Evolutionary conservation across 2,329 filamentous ascomycete species (phyloP).

Genomic region (Curvularia sp.): DNA sequence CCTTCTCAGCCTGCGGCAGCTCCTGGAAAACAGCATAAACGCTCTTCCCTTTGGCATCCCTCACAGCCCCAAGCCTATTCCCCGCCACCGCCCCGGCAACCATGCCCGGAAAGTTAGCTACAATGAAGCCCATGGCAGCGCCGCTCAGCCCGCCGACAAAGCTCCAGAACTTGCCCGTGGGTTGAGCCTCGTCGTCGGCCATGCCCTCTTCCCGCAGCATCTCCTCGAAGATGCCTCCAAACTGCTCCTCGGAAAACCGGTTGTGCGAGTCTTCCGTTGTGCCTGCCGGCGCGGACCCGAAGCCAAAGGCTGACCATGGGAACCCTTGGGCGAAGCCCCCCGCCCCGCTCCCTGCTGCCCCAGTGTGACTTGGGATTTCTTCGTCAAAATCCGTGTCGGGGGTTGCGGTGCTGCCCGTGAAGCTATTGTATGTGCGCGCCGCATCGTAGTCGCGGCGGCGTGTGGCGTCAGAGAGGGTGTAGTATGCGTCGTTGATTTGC

Average conservation of each 20-base stretch:
- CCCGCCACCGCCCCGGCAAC: slow-evolving; percentile 91
- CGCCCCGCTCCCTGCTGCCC: slow-evolving; percentile 2
- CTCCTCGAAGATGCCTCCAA: slow-evolving; percentile 70
- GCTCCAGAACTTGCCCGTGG: slow-evolving; percentile 82
- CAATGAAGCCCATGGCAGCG: slow-evolving; percentile 90
- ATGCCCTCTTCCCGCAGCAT: slow-evolving; percentile 66
- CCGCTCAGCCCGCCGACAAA: slow-evolving; percentile 85
- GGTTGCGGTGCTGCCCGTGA: slow-evolving; percentile 53
- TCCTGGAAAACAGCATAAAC: slow-evolving; percentile 93
- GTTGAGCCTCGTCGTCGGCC: slow-evolving; percentile 69
- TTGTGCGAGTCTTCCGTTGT: slow-evolving; percentile 57
- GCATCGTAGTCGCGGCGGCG: slow-evolving; percentile 86
- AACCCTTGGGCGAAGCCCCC: slow-evolving; percentile 58
- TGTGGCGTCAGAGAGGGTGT: slow-evolving; percentile 79
- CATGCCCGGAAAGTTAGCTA: slow-evolving; percentile 88
- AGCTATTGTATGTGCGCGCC: slow-evolving; percentile 66
- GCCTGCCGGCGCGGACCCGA: slow-evolving; percentile 57
- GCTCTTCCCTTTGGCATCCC: slow-evolving; percentile 92
- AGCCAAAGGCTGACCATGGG: slow-evolving; percentile 79
- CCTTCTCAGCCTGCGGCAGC: slow-evolving; percentile 81
- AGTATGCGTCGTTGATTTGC: slow-evolving; percentile 91
- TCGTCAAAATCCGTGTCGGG: slow-evolving; percentile 59
- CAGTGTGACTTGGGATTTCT: slow-evolving; percentile 53
- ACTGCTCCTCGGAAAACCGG: slow-evolving; percentile 77
- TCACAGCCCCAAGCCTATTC: slow-evolving; percentile 86